Evolutionary conservation across 257 asterid species (phyloP).

Genomic region (Solanum gandarillasii): DNA sequence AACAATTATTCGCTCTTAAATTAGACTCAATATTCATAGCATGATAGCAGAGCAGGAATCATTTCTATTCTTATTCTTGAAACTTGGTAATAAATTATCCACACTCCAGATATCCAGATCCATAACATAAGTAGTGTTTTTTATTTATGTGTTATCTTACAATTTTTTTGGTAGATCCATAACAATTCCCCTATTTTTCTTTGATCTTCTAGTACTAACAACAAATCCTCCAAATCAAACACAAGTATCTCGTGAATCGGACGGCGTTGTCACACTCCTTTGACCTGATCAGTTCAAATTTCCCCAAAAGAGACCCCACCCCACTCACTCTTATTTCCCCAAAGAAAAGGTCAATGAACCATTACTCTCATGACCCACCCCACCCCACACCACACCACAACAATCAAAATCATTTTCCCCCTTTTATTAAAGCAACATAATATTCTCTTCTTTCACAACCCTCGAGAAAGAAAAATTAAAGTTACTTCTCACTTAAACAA

Average conservation of each 20-base stretch:
- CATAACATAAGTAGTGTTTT: too few species aligned
- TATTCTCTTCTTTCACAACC: not conserved
- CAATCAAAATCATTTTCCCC: not conserved
- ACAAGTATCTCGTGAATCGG: conserved; percentile 20
- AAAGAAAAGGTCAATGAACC: conserved; percentile 31
- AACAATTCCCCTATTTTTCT: not conserved
- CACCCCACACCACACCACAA: not conserved
- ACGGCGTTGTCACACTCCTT: conserved; percentile 30
- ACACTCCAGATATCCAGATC: too few species aligned
- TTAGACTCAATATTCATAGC: not conserved
- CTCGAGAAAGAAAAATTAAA: not conserved
- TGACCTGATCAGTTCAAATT: conserved; percentile 28
- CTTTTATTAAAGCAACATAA: not conserved
- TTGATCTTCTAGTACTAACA: conserved; percentile 3
- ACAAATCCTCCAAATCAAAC: conserved; percentile 24
- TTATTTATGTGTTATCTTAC: too few species aligned
- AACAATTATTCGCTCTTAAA: not conserved
- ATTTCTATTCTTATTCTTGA: not conserved
- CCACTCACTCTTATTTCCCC: not conserved
- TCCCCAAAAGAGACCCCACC: conserved; percentile 9
- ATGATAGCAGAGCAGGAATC: rapidly evolving
- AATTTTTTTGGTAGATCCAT: not conserved
- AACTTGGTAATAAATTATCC: too few species aligned
- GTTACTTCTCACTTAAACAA: not conserved
- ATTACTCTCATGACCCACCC: not conserved